A percentile compares a stretch with the other conserved stretches of the same genome.
These are phyloP conservation scores for Rhododendron williamsianum DNA, from an alignment of 148 eudicot genomes.

Conservation along the genomic window DNA sequence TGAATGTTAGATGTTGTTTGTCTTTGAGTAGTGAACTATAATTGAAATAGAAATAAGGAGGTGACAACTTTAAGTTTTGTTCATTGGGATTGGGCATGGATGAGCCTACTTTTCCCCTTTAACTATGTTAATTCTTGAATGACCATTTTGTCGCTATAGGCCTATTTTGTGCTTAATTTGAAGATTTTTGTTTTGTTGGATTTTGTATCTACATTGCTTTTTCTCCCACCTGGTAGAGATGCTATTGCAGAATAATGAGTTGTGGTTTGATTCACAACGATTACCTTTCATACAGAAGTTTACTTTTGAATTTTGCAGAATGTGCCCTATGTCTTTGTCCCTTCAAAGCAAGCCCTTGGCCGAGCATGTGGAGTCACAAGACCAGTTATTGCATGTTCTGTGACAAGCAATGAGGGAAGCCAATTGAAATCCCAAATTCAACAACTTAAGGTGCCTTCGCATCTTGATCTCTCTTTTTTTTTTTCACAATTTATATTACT, in stretches of 20 bases:
- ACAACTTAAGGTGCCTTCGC: slow-evolving; percentile 66
- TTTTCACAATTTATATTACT: neutral
- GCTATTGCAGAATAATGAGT: too few species aligned
- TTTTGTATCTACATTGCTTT: neutral
- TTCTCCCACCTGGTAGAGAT: neutral
- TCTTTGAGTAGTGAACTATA: neutral
- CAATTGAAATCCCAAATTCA: slow-evolving; percentile 84
- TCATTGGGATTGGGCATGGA: neutral
- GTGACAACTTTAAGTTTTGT: neutral
- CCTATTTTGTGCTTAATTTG: neutral
- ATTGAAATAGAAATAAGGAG: neutral
- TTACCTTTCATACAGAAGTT: neutral
- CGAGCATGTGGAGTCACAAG: slow-evolving; percentile 96
- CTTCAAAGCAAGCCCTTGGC: slow-evolving; percentile 92
- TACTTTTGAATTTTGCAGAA: slow-evolving; percentile 42
- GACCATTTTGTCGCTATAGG: neutral
- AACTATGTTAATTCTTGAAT: neutral
- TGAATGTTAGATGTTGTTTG: neutral
- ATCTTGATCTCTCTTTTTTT: neutral
- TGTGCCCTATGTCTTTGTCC: slow-evolving; percentile 89
- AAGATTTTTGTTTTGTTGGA: neutral
- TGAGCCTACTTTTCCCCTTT: neutral
- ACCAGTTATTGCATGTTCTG: slow-evolving; percentile 91
- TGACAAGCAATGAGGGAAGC: slow-evolving; percentile 92
- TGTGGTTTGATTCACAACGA: neutral